Percentiles rank a stretch among this genome's conserved stretches.
phyloP scores from a whole-genome alignment of 2,329 filamentous ascomycete genomes.

The Fusarium sp. region DNA sequence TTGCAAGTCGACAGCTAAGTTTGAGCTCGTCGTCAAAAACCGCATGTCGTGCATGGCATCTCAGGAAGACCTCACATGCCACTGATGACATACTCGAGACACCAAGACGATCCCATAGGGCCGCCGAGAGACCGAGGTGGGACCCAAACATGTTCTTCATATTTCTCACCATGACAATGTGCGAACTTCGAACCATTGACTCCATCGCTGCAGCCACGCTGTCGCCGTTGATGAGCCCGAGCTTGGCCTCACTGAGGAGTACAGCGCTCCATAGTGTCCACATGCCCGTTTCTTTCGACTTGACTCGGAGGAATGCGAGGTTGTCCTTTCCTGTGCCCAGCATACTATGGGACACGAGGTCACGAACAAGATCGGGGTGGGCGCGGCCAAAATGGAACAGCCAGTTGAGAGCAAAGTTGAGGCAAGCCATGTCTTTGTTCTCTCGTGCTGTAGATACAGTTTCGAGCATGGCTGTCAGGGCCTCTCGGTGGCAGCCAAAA shows the following conservation, averaged over 20 bases:
- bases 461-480: conserved; percentile 93
- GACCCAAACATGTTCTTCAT: conserved; percentile 78
- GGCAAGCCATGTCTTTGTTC: conserved; percentile 89
- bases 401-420: conserved; percentile 97
- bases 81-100: conserved; percentile 64
- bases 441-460: conserved; percentile 94
- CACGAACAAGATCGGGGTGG: conserved; percentile 78
- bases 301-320: conserved; percentile 83
- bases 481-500: conserved; percentile 91
- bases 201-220: conserved; percentile 74
- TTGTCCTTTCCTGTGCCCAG: conserved; percentile 83
- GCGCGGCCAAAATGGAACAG: conserved; percentile 92
- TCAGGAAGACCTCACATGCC: conserved; percentile 78
- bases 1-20: conserved; percentile 76
- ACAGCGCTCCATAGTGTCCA: conserved; percentile 87
- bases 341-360: conserved; percentile 77
- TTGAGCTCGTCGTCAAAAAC: conserved; percentile 82
- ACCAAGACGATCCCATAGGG: conserved; percentile 82
- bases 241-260: conserved; percentile 85
- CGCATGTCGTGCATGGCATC: conserved; percentile 70
- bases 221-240: conserved; percentile 78
- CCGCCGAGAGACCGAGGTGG: conserved; percentile 76
- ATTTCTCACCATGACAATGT: conserved; percentile 81
- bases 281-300: conserved; percentile 87
- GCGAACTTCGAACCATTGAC: conserved; percentile 82